Evolutionary conservation across 1,284 basidiomycete genomes (phyloP).

Genomic region (Cystobasidiaceae sp.): DNA sequence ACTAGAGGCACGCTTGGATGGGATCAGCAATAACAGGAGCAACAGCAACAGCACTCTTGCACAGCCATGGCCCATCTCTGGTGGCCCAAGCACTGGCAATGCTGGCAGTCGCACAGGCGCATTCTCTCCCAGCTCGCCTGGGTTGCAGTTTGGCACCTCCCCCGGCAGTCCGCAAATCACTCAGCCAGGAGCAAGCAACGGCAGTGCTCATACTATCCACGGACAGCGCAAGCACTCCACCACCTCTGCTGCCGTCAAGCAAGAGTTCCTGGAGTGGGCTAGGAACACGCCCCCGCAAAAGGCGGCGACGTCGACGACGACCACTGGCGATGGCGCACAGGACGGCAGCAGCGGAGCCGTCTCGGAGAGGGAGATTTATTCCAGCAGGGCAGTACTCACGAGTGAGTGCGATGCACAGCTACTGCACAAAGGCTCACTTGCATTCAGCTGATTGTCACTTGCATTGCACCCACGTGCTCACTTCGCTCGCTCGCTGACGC

Average conservation of each 20-base stretch:
- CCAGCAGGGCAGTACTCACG: slow-evolving; percentile 24
- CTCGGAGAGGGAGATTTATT: slow-evolving; percentile 17
- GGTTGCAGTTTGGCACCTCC: slow-evolving; percentile 4
- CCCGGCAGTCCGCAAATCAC: neutral
- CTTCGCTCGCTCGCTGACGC: neutral
- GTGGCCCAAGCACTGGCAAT: neutral
- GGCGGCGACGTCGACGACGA: neutral
- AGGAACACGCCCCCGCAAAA: slow-evolving; percentile 12
- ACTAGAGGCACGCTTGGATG: slow-evolving; percentile 37
- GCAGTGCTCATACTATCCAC: neutral
- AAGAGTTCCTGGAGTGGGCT: slow-evolving; percentile 24
- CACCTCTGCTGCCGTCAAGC: neutral
- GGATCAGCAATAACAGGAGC: too few species aligned
- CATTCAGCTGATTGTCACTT: neutral
- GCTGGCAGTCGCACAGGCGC: neutral
- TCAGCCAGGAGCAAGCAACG: neutral
- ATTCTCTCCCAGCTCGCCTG: slow-evolving; percentile 6
- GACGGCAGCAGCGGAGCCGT: neutral
- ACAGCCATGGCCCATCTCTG: slow-evolving; percentile 22
- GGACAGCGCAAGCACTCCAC: too few species aligned
- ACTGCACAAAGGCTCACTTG: neutral
- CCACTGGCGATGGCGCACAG: too few species aligned
- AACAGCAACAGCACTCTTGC: too few species aligned
- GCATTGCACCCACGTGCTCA: neutral
- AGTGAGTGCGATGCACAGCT: slow-evolving; percentile 18